Base-by-base conservation (phyloP, 2,329 filamentous ascomycete species). In the Colletotrichum tabaci region DNA sequence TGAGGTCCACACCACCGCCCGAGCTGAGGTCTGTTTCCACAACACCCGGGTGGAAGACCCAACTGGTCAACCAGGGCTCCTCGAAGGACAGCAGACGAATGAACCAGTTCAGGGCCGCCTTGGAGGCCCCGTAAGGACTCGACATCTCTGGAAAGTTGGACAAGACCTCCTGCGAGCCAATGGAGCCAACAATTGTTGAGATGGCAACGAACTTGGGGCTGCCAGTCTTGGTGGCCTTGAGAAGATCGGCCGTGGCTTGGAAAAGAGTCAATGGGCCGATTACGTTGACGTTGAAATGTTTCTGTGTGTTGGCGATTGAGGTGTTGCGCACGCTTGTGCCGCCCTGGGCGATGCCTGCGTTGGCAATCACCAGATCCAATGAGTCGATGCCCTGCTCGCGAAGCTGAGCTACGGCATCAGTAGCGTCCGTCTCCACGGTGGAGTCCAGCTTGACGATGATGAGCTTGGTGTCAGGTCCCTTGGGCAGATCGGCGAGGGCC, bases 311-410 rank as follows among this genome's bases (percentile, higher is more conserved):
- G 9, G 78, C 77, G 8, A 81, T 75, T n/a, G 82, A 77, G 23
- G 79, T 79, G 15, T 79, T 78, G 2, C 74, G 66, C 1, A 83
- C 79, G 0, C 75, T 74, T 0, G 79, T 80, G 47, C 75, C 83
- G 13, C 74, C 62, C 4, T 78, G 76, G 6, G 76, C 75, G 13
- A 86, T 83, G 18, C 82, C 87, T 0, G 87, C 87, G 74, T 89
- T 89, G 56, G 87, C 84, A 61, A 90, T 84, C 2, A 89, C 81
- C 7, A 87, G 75, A 70, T 89, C 87, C 2, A 89, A 76, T 30
- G 80, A 76, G 6, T 77, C 74, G 72, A 89, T 83, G 4, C 79
- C 79, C 13, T 80, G 71, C 38, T 78, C 60, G 13, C 50, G 21
- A 8, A 53, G 50, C 16, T 53, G 50, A 30, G 21, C 21, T 1